phyloP scores from a whole-genome alignment of 495 filamentous ascomycete species.

The Lentithecium fluviatile region DNA sequence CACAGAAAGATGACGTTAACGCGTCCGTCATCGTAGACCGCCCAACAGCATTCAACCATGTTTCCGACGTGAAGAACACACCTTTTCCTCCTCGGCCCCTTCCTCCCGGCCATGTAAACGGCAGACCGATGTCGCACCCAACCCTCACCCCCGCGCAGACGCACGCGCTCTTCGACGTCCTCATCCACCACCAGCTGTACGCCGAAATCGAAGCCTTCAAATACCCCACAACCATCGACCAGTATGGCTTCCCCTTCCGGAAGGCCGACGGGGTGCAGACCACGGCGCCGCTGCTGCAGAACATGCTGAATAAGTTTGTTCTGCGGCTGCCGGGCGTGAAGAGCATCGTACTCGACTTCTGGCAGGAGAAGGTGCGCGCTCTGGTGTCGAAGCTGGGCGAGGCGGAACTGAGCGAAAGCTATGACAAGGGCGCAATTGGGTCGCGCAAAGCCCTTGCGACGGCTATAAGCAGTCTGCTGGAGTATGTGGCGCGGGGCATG shows the following conservation, averaged over 20 bases:
- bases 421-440: slow-evolving; percentile 65
- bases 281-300: slow-evolving; percentile 57
- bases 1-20: background rate
- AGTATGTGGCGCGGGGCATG: slow-evolving; percentile 57
- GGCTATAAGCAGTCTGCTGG: slow-evolving; percentile 59
- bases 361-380: slow-evolving; percentile 51
- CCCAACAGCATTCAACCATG: background rate
- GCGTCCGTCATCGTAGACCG: background rate
- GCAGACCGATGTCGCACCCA: slow-evolving; percentile 16
- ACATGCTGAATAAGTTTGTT: slow-evolving; percentile 56
- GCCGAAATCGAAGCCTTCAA: slow-evolving; percentile 62
- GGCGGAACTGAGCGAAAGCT: slow-evolving; percentile 64
- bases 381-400: slow-evolving; percentile 52
- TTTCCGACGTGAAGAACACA: too few species aligned
- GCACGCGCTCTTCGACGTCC: slow-evolving; percentile 63
- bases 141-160: slow-evolving; percentile 51
- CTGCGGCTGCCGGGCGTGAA: slow-evolving; percentile 57
- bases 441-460: slow-evolving; percentile 65
- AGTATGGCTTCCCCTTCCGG: slow-evolving; percentile 61
- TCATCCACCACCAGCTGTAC: slow-evolving; percentile 64
- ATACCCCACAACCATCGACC: slow-evolving; percentile 51
- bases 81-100: too few species aligned
- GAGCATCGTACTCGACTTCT: slow-evolving; percentile 58
- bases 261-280: slow-evolving; percentile 41
- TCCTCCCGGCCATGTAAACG: slow-evolving; percentile 2